Conservation (phyloP, 2,329 filamentous ascomycete species). For the Fonsecaea nubica region DNA sequence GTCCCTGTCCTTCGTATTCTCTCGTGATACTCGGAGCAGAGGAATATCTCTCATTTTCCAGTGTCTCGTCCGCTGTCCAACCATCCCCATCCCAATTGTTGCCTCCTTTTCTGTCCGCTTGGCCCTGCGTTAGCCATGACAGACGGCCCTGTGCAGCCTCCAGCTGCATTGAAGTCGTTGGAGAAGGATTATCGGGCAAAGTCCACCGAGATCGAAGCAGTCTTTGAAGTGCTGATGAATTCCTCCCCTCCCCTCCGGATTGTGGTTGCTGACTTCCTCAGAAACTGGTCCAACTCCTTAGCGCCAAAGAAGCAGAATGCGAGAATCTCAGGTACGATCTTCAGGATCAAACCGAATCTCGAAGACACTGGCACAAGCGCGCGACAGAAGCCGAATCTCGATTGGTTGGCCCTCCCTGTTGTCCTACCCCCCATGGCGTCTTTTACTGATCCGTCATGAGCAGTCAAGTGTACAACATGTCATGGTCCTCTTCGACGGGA, state of each 20-base stretch:
- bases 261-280: constrained; percentile 13
- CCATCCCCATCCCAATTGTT: neutral
- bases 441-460: constrained; percentile 17
- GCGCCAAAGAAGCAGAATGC: constrained; percentile 20
- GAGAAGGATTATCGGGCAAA: constrained; percentile 28
- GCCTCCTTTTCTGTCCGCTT: neutral
- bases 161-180: constrained; percentile 16
- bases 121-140: constrained; percentile 16
- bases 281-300: constrained; percentile 25
- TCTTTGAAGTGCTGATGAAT: constrained; percentile 23
- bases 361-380: constrained; percentile 34
- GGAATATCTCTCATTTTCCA: neutral
- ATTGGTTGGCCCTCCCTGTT: constrained; percentile 21
- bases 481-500: constrained; percentile 35
- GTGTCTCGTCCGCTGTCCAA: neutral
- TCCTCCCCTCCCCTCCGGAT: neutral
- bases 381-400: constrained; percentile 30
- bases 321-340: constrained; percentile 32
- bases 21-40: neutral
- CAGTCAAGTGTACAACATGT: constrained; percentile 34
- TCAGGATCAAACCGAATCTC: constrained; percentile 33
- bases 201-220: constrained; percentile 15
- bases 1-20: neutral
- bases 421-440: neutral
- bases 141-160: constrained; percentile 9